A percentile compares a stretch with the other conserved stretches of the same genome.
Conservation (phyloP, 2,329 filamentous ascomycete genomes). For the Clonostachys rosea region DNA sequence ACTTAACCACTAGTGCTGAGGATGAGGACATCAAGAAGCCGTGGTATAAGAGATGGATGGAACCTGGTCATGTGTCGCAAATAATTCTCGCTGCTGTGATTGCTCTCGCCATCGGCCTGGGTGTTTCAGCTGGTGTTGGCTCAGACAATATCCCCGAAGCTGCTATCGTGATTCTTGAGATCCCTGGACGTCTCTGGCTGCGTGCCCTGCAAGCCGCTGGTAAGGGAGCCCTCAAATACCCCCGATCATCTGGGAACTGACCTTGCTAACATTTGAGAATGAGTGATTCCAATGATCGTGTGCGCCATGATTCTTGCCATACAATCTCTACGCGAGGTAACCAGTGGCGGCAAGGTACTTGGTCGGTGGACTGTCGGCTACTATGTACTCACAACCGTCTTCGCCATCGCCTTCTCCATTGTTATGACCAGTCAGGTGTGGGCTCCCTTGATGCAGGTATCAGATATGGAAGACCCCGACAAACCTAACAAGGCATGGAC, state of each 20-base stretch:
- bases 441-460: conserved; percentile 35
- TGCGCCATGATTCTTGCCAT: conserved; percentile 46
- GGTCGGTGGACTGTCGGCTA: conserved; percentile 44
- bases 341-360: conserved; percentile 21
- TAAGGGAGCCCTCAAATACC: conserved; percentile 15
- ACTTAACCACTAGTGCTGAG: not conserved
- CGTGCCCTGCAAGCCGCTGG: conserved; percentile 41
- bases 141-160: conserved; percentile 31
- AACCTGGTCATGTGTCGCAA: conserved; percentile 36
- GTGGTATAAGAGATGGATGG: conserved; percentile 23
- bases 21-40: conserved; percentile 15
- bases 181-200: conserved; percentile 45
- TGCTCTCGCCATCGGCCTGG: conserved; percentile 44
- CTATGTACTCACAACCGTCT: conserved; percentile 42
- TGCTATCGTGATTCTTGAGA: conserved; percentile 33
- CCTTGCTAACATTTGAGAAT: not conserved
- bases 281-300: conserved; percentile 46
- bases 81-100: conserved; percentile 41
- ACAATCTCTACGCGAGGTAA: conserved; percentile 39
- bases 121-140: conserved; percentile 30
- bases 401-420: conserved; percentile 41
- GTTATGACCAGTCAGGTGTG: conserved; percentile 41
- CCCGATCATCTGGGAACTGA: not conserved
- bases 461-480: conserved; percentile 16
- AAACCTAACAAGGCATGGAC: conserved; percentile 16